Percentiles rank a stretch among this genome's conserved stretches.
Evolutionary conservation across 2,329 filamentous ascomycete genomes (phyloP).

Genomic region (Pseudogymnoascus sp.): DNA sequence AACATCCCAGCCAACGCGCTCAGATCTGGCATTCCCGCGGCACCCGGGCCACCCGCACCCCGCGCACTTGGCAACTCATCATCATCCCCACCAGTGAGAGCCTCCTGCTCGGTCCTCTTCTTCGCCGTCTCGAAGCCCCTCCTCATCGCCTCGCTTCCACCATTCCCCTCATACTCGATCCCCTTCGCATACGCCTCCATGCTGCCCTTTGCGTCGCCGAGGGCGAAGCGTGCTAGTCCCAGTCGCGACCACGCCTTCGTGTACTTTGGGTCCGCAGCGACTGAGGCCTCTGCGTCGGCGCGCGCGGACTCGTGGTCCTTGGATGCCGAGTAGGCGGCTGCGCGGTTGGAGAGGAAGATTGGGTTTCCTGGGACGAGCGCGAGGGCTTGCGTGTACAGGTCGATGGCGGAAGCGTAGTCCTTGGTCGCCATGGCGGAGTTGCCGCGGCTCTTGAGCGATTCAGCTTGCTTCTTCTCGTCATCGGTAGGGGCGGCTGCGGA

Average conservation of each 20-base stretch:
- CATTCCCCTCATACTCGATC: conserved; percentile 88
- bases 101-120: conserved; percentile 75
- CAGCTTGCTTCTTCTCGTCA: conserved; percentile 69
- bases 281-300: conserved; percentile 83
- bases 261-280: conserved; percentile 81
- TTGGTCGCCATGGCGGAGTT: conserved; percentile 94
- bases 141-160: conserved; percentile 94
- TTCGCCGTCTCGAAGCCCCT: conserved; percentile 93
- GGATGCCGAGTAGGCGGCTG: conserved; percentile 80
- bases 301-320: conserved; percentile 77
- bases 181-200: conserved; percentile 93
- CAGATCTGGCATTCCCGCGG: conserved; percentile 64
- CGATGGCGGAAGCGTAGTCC: conserved; percentile 76
- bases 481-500: conserved; percentile 26
- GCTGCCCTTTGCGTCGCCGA: conserved; percentile 80
- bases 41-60: conserved; percentile 35
- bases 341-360: conserved; percentile 96
- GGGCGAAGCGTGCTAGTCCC: conserved; percentile 81
- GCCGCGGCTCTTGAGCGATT: conserved; percentile 79
- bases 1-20: conserved; percentile 64
- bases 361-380: conserved; percentile 75
- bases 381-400: conserved; percentile 81
- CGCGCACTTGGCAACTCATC: conserved; percentile 44
- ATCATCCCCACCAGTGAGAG: conserved; percentile 39
- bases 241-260: conserved; percentile 96